A percentile compares a stretch with the other conserved stretches of the same genome.
These are phyloP conservation scores for Fistulina hepatica DNA, from an alignment of 1,284 basidiomycete genomes.

Conservation along the genomic window DNA sequence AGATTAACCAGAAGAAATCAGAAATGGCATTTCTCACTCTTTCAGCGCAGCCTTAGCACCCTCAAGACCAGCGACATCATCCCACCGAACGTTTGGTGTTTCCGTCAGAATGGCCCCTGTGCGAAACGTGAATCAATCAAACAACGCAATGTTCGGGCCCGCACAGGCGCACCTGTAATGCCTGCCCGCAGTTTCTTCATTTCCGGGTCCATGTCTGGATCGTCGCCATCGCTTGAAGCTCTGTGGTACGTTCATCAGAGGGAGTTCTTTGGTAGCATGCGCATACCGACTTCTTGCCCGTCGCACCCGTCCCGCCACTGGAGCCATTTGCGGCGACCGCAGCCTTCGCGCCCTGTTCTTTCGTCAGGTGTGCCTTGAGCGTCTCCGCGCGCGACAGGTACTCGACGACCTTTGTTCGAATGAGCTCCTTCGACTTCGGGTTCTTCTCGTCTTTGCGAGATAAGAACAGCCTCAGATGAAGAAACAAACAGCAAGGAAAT, in stretches of 20 bases:
- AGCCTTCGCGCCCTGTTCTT: conserved; percentile 63
- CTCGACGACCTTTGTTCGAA: conserved; percentile 84
- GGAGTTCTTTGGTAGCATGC: no score
- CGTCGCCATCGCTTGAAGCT: conserved; percentile 40
- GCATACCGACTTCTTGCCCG: conserved; percentile 52
- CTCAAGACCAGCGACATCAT: conserved; percentile 94
- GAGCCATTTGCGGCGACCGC: conserved; percentile 75
- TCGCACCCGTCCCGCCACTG: conserved; percentile 49
- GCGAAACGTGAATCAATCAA: no score
- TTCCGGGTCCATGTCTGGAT: conserved; percentile 81
- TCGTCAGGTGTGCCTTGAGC: conserved; percentile 74
- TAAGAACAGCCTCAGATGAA: background rate
- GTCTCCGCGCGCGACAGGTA: conserved; percentile 91
- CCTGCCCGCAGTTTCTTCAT: conserved; percentile 91
- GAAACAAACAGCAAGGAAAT: background rate
- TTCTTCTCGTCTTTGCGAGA: conserved; percentile 83
- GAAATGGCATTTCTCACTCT: no score
- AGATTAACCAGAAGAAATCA: no score
- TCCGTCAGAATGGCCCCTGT: conserved; percentile 93
- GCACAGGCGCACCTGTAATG: conserved; percentile 66
- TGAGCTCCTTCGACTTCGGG: conserved; percentile 82
- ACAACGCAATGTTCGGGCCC: no score
- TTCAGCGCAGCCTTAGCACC: conserved; percentile 94
- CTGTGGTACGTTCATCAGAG: conserved; percentile 6
- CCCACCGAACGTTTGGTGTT: conserved; percentile 93